Evolutionary conservation across 257 asterid genomes (phyloP), one percentile per base, ranked within the genome.

Genomic region (Nicotiana obtusifolia): DNA sequence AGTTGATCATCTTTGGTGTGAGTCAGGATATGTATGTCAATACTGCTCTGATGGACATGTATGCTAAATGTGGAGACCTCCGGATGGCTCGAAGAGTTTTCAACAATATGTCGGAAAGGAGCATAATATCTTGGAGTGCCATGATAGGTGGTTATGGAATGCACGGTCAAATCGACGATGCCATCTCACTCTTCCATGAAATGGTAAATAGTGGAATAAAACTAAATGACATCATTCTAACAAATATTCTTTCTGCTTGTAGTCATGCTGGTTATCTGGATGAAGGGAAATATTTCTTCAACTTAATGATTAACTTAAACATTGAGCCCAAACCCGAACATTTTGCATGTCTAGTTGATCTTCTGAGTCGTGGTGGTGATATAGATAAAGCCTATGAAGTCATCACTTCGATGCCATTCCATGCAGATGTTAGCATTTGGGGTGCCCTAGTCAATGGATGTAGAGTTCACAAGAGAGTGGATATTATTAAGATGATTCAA

Each of bases 341-440:
- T 71, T 93, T 89, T 71, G 94, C 92, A 2, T 94, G 97, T 80
- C 85, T 93, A 86, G 97, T 95, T n/a, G 99, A 95, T 87, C 85
- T 95, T 84, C 82, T 92, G 65, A 95, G 99, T 84, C 96, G 97
- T 62, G 91, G 91, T 6, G 99, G 98, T 68, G 97, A 93, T 84
- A 84, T 95, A 20, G 85, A 82, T 10, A 93, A 88, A 24, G 98
- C 99, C 0, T 87, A 90, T 81, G 89, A 89, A 83, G 90, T 88
- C 53, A 89, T 95, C 81, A 82, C 76, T 13, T 86, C 93, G 4
- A 91, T 93, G 98, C 91, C 95, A 19, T 82, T 86, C 30, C 85
- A 84, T 33, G 92, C 89, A 77, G 89, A 90, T 83, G 89, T 94
- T 82, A 90, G 97, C 80, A 62, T 91, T 78, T 93, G 97, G 98